Percentiles rank a stretch among this genome's conserved stretches.
Evolutionary conservation across 305 asterid species (phyloP).

Genomic region (Striga hermonthica): DNA sequence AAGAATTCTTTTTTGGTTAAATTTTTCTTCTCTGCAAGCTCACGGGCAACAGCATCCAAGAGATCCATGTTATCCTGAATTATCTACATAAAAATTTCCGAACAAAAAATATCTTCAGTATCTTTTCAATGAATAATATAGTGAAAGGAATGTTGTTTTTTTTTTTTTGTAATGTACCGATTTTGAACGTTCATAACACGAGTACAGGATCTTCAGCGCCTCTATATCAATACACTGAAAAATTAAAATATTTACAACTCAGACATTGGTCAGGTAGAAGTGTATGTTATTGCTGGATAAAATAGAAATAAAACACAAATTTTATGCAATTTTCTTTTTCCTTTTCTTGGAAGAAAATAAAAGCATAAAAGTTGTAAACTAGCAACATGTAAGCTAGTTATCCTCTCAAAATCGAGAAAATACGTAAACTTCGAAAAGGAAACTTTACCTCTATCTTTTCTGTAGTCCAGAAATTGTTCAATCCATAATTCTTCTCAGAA

Average conservation of each 20-base stretch:
- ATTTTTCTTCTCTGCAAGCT: slow-evolving; percentile 72
- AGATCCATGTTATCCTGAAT: slow-evolving; percentile 61
- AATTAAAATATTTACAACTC: slow-evolving; percentile 11
- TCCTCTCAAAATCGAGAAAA: background rate
- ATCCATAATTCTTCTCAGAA: slow-evolving; percentile 70
- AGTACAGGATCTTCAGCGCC: slow-evolving; percentile 59
- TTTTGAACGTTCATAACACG: slow-evolving; percentile 79
- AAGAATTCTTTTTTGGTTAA: slow-evolving; percentile 70
- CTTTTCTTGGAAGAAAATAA: no score
- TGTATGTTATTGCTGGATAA: no score
- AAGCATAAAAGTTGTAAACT: no score
- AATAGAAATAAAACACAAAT: no score
- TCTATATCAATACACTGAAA: slow-evolving; percentile 76
- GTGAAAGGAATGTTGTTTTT: background rate
- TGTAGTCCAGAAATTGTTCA: slow-evolving; percentile 80
- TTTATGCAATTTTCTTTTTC: no score
- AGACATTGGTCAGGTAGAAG: background rate
- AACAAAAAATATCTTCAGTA: slow-evolving; percentile 5
- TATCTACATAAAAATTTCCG: slow-evolving; percentile 46
- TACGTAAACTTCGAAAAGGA: slow-evolving; percentile 19
- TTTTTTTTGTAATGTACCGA: slow-evolving; percentile 40
- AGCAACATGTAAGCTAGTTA: no score
- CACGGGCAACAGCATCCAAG: slow-evolving; percentile 67
- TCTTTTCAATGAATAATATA: background rate
- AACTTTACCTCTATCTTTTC: slow-evolving; percentile 63